These are phyloP conservation scores for Rhizopus delemar DNA, from an alignment of 371 early-diverging fungal species.

Conservation along the genomic window DNA sequence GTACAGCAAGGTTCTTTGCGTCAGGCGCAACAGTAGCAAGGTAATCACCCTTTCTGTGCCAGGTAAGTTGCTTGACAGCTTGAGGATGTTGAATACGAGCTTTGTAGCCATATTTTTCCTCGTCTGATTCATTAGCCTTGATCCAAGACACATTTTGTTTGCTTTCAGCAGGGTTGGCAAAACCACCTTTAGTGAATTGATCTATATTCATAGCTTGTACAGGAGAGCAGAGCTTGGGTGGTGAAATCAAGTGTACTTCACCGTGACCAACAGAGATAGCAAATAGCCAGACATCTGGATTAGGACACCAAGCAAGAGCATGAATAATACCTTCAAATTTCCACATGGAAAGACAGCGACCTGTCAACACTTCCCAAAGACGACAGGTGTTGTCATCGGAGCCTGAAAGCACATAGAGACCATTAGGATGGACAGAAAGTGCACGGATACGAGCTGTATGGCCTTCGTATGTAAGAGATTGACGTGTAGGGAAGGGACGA, in stretches of 20 bases:
- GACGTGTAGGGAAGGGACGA: slow-evolving; percentile 88
- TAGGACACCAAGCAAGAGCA: slow-evolving; percentile 90
- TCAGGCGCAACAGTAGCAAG: slow-evolving; percentile 84
- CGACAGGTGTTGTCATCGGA: slow-evolving; percentile 87
- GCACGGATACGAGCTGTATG: slow-evolving; percentile 81
- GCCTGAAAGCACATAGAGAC: slow-evolving; percentile 86
- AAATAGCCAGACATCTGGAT: slow-evolving; percentile 71
- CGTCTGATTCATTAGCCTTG: slow-evolving; percentile 58
- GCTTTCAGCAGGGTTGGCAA: slow-evolving; percentile 31
- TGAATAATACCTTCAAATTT: slow-evolving; percentile 68
- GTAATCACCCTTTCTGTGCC: slow-evolving; percentile 98
- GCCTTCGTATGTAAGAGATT: slow-evolving; percentile 79
- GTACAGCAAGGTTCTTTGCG: slow-evolving; percentile 64
- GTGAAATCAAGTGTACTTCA: slow-evolving; percentile 54
- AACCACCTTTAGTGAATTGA: slow-evolving; percentile 57
- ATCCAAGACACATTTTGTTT: slow-evolving; percentile 57
- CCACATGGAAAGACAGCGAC: slow-evolving; percentile 82
- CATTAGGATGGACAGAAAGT: slow-evolving; percentile 87
- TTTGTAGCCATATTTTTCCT: slow-evolving; percentile 56
- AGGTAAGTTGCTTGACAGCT: slow-evolving; percentile 78
- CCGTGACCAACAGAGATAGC: slow-evolving; percentile 72
- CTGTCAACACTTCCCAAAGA: slow-evolving; percentile 91
- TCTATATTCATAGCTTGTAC: slow-evolving; percentile 52
- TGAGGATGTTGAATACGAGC: slow-evolving; percentile 55
- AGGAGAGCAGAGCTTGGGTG: slow-evolving; percentile 52